Evolutionary conservation across 2,329 filamentous ascomycete genomes (phyloP).

Genomic region (Diplodia corticola): DNA sequence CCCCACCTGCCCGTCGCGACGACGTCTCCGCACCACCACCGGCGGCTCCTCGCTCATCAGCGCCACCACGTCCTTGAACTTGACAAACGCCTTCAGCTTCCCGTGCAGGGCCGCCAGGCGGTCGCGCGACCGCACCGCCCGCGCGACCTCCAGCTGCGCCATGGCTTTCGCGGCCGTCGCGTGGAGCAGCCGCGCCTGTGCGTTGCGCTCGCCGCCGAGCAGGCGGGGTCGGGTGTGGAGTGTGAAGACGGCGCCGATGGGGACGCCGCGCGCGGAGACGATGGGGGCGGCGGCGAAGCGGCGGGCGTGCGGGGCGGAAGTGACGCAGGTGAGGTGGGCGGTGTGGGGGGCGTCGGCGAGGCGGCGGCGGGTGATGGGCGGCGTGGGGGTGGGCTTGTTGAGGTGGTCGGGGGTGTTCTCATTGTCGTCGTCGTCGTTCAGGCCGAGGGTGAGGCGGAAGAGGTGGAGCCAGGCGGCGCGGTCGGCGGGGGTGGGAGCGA

Average conservation of each 20-base stretch:
- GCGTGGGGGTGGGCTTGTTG: no score
- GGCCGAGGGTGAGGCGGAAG: neutral
- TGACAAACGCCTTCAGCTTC: neutral
- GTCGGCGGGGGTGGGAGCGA: no score
- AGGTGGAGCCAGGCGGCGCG: no score
- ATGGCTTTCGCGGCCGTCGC: slow-evolving; percentile 23
- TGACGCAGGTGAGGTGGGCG: neutral
- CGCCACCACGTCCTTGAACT: neutral
- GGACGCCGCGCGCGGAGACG: slow-evolving; percentile 14
- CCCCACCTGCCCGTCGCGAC: no score
- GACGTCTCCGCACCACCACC: no score
- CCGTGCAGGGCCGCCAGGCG: neutral
- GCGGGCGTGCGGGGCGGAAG: neutral
- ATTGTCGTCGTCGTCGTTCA: neutral
- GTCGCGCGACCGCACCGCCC: neutral
- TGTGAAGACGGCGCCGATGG: slow-evolving; percentile 26
- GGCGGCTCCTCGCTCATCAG: neutral
- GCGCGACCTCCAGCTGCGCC: slow-evolving; percentile 21
- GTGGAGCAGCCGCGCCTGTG: slow-evolving; percentile 1
- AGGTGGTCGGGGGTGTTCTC: no score
- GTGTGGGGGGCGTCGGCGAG: neutral
- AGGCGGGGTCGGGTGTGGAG: slow-evolving; percentile 12
- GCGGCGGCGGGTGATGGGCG: neutral
- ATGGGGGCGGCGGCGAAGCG: slow-evolving; percentile 25
- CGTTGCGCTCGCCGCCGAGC: neutral